Evolutionary conservation across 345 rosid species (phyloP).

Genomic region (Euphorbia pulcherrima): DNA sequence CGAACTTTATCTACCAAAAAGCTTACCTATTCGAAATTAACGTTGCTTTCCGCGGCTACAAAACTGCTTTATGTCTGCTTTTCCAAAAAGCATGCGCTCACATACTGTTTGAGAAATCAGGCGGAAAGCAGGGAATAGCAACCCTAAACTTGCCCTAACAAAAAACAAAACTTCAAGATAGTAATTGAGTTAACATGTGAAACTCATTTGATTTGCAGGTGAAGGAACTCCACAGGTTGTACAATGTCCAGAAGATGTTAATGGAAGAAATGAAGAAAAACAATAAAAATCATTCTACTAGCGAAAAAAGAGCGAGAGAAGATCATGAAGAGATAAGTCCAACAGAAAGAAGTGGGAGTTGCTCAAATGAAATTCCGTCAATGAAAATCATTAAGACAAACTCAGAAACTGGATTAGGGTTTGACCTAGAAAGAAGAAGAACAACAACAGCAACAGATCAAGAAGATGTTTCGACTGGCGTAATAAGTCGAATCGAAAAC

Average conservation of each 20-base stretch:
- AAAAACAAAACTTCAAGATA: no score
- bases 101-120: no score
- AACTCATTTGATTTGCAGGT: slow-evolving; percentile 44
- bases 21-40: no score
- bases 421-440: slow-evolving; percentile 43
- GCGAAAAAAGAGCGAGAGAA: neutral
- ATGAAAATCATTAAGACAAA: slow-evolving; percentile 18
- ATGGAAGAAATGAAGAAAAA: slow-evolving; percentile 51
- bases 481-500: slow-evolving; percentile 30
- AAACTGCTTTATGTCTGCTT: no score
- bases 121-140: no score
- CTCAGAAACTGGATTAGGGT: slow-evolving; percentile 25
- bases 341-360: slow-evolving; percentile 50
- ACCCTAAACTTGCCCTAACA: no score
- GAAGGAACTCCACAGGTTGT: slow-evolving; percentile 71
- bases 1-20: no score
- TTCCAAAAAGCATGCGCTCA: no score
- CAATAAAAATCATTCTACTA: slow-evolving; percentile 19
- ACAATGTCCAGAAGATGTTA: slow-evolving; percentile 59
- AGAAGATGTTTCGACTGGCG: slow-evolving; percentile 32
- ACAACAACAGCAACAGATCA: slow-evolving; percentile 3
- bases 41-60: no score
- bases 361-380: slow-evolving; percentile 31
- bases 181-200: no score
- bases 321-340: slow-evolving; percentile 29